Evolutionary conservation across 441 rosid genomes (phyloP), one percentile per base, ranked within the genome.

Genomic region (Francoa sonchifolia): DNA sequence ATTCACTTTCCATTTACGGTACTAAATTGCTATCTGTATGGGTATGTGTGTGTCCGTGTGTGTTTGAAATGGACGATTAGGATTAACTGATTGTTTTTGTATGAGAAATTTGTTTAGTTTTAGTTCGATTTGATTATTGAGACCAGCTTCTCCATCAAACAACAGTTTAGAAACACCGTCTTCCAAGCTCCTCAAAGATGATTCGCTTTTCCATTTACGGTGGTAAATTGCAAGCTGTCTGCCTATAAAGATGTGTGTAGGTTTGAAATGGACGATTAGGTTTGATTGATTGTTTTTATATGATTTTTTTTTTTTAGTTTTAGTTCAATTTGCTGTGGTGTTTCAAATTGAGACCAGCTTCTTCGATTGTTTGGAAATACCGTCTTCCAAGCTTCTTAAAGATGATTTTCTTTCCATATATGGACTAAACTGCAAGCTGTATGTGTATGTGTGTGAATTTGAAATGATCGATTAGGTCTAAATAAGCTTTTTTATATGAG

Each of bases 1-100:
- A 87, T 61, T 69, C 76, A 52, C 74, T 87, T 68, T 87, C 94
- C 53, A 45, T 86, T 50, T 86, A 75, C 66, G 94, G 88, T 87
- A 63, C 36, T 35, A 27, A 1, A 32, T 54, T 29, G 28, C 36
- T 32, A 11, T n/a, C 30, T 31, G 10, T 6, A 6, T 32, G 7
- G 9, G 30, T 19, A 1, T 33, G 11, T 48, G 19, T 33, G 19
- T 11, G 0, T 2, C 1, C 5, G 1, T 1, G 16, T 22, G n/a
- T 3, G 32, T 10, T 23, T 12, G 32, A 1, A 6, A 15, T 33
- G 17, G 10, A 17, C 1, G 15, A 8, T 25, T 23, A 1, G 7
- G 9, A 11, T 10, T 5, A 1, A 1, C 15, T n/a, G 33, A n/a
- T 46, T 27, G n/a, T 19, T 31, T 19, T 32, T 1, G 17, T 2